A percentile compares a stretch with the other conserved stretches of the same genome.
Conservation (phyloP, 2,329 filamentous ascomycete genomes). For the Ramichloridium luteum region DNA sequence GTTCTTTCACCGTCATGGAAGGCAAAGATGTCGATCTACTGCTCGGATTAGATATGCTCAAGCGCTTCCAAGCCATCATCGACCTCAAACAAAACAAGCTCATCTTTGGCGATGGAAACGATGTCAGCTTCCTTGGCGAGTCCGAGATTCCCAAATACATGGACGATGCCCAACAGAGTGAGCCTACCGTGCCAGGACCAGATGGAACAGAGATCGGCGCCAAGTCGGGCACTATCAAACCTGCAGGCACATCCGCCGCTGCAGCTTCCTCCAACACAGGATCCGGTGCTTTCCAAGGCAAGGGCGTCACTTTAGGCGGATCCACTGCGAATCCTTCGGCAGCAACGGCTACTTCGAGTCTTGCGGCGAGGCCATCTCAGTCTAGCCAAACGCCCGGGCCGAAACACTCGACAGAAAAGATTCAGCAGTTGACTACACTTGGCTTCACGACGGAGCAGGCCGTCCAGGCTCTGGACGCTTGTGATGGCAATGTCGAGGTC, state of each 20-base stretch:
- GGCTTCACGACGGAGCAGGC: conserved; percentile 69
- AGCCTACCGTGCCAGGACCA: conserved; percentile 74
- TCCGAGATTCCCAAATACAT: conserved; percentile 80
- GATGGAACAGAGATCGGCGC: conserved; percentile 82
- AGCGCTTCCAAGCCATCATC: conserved; percentile 85
- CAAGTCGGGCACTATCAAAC: conserved; percentile 63
- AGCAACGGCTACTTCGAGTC: conserved; percentile 6
- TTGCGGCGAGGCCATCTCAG: conserved; percentile 2
- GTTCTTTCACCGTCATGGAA: conserved; percentile 98
- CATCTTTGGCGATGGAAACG: conserved; percentile 59
- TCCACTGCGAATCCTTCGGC: conserved; percentile 9
- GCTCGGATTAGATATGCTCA: conserved; percentile 91
- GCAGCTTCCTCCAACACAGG: conserved; percentile 17
- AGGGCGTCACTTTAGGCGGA: conserved; percentile 21
- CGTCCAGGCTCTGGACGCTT: conserved; percentile 67
- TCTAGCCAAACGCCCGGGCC: conserved; percentile 10
- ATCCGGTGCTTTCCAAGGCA: conserved; percentile 18
- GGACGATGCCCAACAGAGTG: conserved; percentile 59
- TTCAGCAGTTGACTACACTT: conserved; percentile 64
- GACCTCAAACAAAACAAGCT: conserved; percentile 76
- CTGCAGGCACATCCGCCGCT: conserved; percentile 30
- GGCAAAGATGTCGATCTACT: conserved; percentile 91
- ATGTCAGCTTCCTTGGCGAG: conserved; percentile 82
- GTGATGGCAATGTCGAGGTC: conserved; percentile 73
- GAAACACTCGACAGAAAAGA: conserved; percentile 47